Evolutionary conservation across 331 rosid species (phyloP).

Genomic region (Quercus phellos): DNA sequence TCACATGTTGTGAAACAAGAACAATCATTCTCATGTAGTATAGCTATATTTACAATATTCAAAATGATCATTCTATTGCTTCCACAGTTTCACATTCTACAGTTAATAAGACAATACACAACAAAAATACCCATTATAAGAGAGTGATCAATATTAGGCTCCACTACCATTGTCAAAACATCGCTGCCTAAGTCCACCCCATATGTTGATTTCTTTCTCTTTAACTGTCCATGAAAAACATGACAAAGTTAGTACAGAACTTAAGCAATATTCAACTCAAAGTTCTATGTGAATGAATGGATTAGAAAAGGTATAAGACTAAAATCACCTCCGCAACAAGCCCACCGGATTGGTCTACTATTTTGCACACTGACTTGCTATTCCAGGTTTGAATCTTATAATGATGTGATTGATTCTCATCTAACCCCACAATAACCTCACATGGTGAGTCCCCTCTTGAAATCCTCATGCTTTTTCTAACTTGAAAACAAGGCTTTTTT

Average conservation of each 20-base stretch:
- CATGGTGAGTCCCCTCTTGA: constrained; percentile 33
- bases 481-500: constrained; percentile 45
- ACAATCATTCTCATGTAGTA: neutral
- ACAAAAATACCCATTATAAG: constrained; percentile 64
- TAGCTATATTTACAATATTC: neutral
- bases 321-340: constrained; percentile 50
- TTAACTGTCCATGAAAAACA: constrained; percentile 36
- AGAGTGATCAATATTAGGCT: constrained; percentile 53
- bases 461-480: constrained; percentile 29
- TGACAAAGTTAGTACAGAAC: neutral
- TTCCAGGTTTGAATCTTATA: constrained; percentile 43
- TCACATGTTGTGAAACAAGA: neutral
- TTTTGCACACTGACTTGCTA: constrained; percentile 42
- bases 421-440: constrained; percentile 46
- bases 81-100: constrained; percentile 39
- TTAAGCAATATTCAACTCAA: neutral
- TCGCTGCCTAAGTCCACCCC: constrained; percentile 70
- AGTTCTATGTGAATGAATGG: neutral
- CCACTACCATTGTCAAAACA: constrained; percentile 67
- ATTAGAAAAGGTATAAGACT: neutral
- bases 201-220: constrained; percentile 49
- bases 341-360: constrained; percentile 45
- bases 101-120: constrained; percentile 46
- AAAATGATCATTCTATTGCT: neutral
- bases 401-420: constrained; percentile 35